Percentiles rank a stretch among this genome's conserved stretches.
Conservation (phyloP, 1,284 basidiomycete genomes). For the Caloboletus firmus region DNA sequence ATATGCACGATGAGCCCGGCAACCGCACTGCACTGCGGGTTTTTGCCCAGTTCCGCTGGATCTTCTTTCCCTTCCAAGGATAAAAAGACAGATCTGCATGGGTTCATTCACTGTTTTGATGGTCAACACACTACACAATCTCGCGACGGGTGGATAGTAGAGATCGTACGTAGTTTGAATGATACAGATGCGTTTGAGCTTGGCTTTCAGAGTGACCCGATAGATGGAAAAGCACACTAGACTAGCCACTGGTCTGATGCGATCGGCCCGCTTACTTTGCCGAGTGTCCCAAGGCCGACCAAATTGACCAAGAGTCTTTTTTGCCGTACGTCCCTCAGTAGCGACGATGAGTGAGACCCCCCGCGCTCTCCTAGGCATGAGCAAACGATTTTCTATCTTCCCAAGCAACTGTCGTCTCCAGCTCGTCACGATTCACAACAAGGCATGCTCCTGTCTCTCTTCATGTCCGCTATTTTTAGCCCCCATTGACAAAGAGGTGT, state of each 20-base stretch:
- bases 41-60: not conserved
- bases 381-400: not conserved
- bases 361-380: not conserved
- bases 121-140: not conserved
- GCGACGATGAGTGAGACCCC: not conserved
- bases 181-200: not conserved
- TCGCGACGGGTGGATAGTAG: not conserved
- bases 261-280: constrained; percentile 18
- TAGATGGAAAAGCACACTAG: constrained; percentile 1
- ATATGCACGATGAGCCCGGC: not conserved
- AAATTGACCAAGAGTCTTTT: constrained; percentile 22
- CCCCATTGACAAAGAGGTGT: not conserved
- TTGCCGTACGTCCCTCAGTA: constrained; percentile 25
- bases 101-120: not conserved
- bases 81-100: not conserved
- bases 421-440: not conserved
- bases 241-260: constrained; percentile 17
- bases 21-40: not conserved
- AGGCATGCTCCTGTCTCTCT: not conserved
- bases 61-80: not conserved
- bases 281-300: not conserved
- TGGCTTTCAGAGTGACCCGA: not conserved
- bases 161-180: not conserved
- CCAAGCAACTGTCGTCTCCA: not conserved
- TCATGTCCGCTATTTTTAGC: not conserved